Base-by-base conservation (phyloP, 1,139 yeast species). In the Blastobotrys elegans region DNA sequence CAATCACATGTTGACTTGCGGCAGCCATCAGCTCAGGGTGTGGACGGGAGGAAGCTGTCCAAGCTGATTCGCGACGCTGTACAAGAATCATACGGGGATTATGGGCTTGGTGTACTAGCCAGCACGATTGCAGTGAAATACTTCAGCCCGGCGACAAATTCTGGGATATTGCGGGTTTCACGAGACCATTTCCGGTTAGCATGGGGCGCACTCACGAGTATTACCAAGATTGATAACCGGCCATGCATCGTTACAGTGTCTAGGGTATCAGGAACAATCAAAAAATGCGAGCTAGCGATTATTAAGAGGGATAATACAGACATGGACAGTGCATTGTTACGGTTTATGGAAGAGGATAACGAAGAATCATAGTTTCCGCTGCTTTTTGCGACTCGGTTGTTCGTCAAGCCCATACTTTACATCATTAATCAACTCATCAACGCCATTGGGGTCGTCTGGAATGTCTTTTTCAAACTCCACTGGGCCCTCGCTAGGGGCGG, bases 251-350 rank as follows among this genome's bases (percentile, higher is more conserved):
- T 89, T 7, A 72, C 81, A 47, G 82, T 87, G 35, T 68, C 77
- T 2, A 83, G 85, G 52, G 81, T 87, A 0, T 82, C 95, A 58
- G 97, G 97, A 0, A 89, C 97, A 0, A 89, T 92, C 40, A 84
- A 82, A 62, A 88, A 88, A 61, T 77, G 95, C 59, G 95, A 89
- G 62, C 76, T 80, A 56, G 78, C 72, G 52, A 83, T 52, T 57
- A 71, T 56, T 64, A 76, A 54, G 13, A 50, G 61, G 18, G 59
- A 66, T 43, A 53, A 74, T 72, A 48, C 60, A 17, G 51, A 57
- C 14, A 50, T 66, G 21, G 47, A 45, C 11, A 37, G 33, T 36
- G 44, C 44, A 3, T 29, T 45, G 26, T 22, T 45, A 21, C 27
- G 47, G 17, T 37, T 40, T 21, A 36, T 24, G 14, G 40, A 44